Evolutionary conservation across 2,329 filamentous ascomycete genomes (phyloP).

Genomic region (Graphilbum ipis-grandicollis): DNA sequence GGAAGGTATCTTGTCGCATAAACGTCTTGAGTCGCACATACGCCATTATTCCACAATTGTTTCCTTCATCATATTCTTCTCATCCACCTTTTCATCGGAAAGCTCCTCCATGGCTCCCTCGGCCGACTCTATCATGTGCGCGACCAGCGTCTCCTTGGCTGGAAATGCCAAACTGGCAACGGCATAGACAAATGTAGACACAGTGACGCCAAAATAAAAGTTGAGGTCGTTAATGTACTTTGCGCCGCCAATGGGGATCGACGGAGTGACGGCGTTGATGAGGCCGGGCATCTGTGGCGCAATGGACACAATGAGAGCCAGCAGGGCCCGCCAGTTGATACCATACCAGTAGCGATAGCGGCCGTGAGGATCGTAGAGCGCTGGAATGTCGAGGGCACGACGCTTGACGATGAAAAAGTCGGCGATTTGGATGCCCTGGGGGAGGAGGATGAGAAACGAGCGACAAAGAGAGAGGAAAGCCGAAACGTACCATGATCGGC

Average conservation of each 20-base stretch:
- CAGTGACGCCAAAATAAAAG: constrained; percentile 4
- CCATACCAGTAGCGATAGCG: constrained; percentile 15
- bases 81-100: background rate
- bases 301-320: background rate
- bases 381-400: constrained; percentile 18
- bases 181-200: background rate
- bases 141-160: constrained; percentile 2
- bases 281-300: background rate
- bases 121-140: background rate
- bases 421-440: constrained; percentile 15
- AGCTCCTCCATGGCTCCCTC: background rate
- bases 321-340: constrained; percentile 9
- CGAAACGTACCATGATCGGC: constrained; percentile 6
- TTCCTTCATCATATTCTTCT: too few species aligned
- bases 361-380: constrained; percentile 17
- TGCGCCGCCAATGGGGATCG: background rate
- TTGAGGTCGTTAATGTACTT: constrained; percentile 1
- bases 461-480: background rate
- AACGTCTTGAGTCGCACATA: too few species aligned
- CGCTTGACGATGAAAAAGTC: constrained; percentile 22
- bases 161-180: constrained; percentile 2
- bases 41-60: too few species aligned
- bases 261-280: constrained; percentile 1
- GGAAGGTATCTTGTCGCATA: too few species aligned
- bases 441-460: background rate